Evolutionary conservation across 2,329 filamentous ascomycete species (phyloP), one percentile per base, ranked within the genome.

Genomic region (Cryphonectria nitschkei): DNA sequence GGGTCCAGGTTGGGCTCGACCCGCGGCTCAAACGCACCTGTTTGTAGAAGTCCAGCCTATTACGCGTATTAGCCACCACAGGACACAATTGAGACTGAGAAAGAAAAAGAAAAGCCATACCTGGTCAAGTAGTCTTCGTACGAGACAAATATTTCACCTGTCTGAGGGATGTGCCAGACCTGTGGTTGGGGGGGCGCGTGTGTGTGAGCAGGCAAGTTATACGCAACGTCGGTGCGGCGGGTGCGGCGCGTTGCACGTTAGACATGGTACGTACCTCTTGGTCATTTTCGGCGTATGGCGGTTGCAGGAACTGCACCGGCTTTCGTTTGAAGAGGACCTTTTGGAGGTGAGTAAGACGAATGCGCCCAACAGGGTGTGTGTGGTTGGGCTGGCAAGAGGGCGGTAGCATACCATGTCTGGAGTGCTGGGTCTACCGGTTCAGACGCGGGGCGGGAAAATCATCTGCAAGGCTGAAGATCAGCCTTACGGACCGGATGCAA

Each of bases 261-360:
- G 56, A n/a, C 13, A 46, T 63, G 46, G 22, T 69, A 79, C 87
- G 76, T 86, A 95, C 95, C 88, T 98, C 94, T 76, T 89, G 87
- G 77, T 97, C 93, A 84, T 96, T 90, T 75, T 94, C 87, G 75
- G 95, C 88, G 67, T 88, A 84, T 32, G 92, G 92, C 64, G 87
- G 86, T 65, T 92, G 87, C 75, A 95, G 85, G 79, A 94, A 92
- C 82, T 93, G 90, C 78, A 98, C 94, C 70, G 95, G 95, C 83
- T 98, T 98, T 77, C 96, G 90, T 85, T 98, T 98, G 82, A 93
- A 98, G 74, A 97, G 88, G 76, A 99, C 95, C 95, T 98, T 79
- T 66, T 19, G 32, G 26, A 19, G 32, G 70, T 77, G 43, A 76
- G 75, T 72, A 75, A 75, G 71, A 67, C 73, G 56, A 41, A 64